Base-by-base conservation (phyloP, 1,284 basidiomycete species). In the Phaffia rhodozyma region DNA sequence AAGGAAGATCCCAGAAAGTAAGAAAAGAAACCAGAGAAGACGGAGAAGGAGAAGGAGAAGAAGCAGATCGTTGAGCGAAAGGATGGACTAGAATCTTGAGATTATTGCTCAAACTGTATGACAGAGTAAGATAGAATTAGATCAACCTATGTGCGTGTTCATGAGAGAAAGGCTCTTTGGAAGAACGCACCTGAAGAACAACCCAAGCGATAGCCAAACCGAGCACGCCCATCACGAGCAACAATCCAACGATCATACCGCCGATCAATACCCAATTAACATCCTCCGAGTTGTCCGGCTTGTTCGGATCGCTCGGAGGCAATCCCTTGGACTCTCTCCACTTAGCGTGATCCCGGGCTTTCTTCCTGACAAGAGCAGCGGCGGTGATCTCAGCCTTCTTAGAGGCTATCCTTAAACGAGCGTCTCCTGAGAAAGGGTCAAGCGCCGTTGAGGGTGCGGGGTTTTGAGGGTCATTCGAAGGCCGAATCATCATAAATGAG, bases 401-500 rank as follows among this genome's bases (percentile, higher is more conserved):
- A 16, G 53, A 34, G 32, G 62, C 61, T 50, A 66, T 66, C 49
- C 61, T 61, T n/a, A 63, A 30, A 23, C 86, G 83, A 2, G 82
- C 79, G 74, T 88, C 86, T 30, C 69, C 70, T 1, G 78, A 73
- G 70, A 80, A 73, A 70, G 81, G 78, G 21, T 76, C 67, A 67
- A 77, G 72, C 29, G 67, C 62, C 27, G 75, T 73, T 38, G 76
- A 71, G 25, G 75, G 72, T 30, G 70, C 68, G 52, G 70, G 70
- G 43, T 74, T 72, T 27, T 72, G 71, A 5, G 70, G 63, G 9
- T 75, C 68, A 49, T 72, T 68, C 38, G 73, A 69, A 56, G 69
- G 69, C 67, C 7, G 60, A 54, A 89, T 72, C 18, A 77, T 69
- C 61, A 92, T 82, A 78, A 91, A 91, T 2, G 89, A 87, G 2